Base-by-base conservation (phyloP, 2,329 filamentous ascomycete genomes). In the Lasiodiplodia sp. region DNA sequence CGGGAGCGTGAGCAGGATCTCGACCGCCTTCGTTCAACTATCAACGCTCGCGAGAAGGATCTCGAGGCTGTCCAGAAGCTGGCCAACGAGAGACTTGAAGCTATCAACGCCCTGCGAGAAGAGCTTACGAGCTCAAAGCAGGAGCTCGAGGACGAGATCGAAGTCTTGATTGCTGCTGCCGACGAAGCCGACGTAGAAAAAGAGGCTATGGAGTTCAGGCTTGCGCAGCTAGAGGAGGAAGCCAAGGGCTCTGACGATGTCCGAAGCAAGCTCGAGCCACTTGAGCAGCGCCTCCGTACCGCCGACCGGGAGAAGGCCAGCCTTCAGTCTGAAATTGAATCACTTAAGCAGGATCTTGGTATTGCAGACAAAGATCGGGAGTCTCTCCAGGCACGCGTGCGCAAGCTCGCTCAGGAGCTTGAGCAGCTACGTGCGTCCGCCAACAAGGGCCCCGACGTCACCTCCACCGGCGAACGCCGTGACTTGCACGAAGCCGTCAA, bases 401-500 rank as follows among this genome's bases (percentile, higher is more conserved):
- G 84, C 31, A 87, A 87, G 69, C 79, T 87, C 4, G 87, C 89
- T 58, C 71, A 87, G 67, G 84, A 88, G 5, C 82, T 91, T 4
- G 84, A 87, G 25, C 84, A 86, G 64, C 85, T 85, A 0, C 83
- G 86, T 67, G 67, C 84, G 84, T 69, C 82, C 83, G 57, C 79
- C 81, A 51, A 18, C 31, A 49, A 47, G 52, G 78, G 80, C 3
- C 70, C 68, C 65, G 75, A 82, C 71, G 75, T 81, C 21, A 83
- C 85, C 40, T 81, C 82, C 12, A 80, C 81, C 58, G 86, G 86
- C 67, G 87, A 89, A 74, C 85, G 87, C 53, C 83, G 85, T 51
- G 87, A 90, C 69, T 80, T 92, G 23, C 87, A 89, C 71, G 82
- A 85, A 65, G 84, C 88, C 78, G 82, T 90, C 31, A 88, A 87